These are phyloP conservation scores for Murraya koenigii DNA, from an alignment of 345 rosid species.

Conservation along the genomic window DNA sequence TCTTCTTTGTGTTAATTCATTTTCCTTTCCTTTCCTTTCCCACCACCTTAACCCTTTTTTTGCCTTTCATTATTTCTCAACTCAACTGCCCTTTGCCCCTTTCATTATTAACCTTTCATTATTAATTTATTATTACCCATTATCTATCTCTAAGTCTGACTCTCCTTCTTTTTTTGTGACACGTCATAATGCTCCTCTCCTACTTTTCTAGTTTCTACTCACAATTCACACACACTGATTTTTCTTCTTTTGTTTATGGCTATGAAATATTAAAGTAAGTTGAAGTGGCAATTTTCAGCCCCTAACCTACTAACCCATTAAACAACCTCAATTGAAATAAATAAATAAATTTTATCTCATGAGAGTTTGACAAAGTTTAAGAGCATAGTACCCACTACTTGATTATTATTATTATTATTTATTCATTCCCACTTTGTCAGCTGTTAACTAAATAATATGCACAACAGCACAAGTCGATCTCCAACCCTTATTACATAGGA, in stretches of 20 bases:
- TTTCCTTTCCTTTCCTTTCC: neutral
- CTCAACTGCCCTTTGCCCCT: neutral
- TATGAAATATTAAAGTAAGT: neutral
- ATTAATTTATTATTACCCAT: neutral
- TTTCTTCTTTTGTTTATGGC: neutral
- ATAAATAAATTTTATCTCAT: no score
- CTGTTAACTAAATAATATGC: no score
- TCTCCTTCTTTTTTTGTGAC: neutral
- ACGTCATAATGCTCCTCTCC: neutral
- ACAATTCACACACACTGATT: neutral
- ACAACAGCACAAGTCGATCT: no score
- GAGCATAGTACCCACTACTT: no score
- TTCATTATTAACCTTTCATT: no score
- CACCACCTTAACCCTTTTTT: slow-evolving; percentile 7
- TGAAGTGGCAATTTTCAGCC: neutral
- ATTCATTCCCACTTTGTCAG: no score
- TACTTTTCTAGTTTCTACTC: no score
- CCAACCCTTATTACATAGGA: no score
- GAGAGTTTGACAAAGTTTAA: no score
- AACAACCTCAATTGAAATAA: neutral
- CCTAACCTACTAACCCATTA: neutral
- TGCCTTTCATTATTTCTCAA: slow-evolving; percentile 5
- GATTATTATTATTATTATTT: no score
- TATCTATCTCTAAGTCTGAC: no score
- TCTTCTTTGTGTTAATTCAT: slow-evolving; percentile 12